Percentiles rank a stretch among this genome's conserved stretches.
Evolutionary conservation across 2,329 filamentous ascomycete genomes (phyloP).

Genomic region (Xylariaceae sp.): DNA sequence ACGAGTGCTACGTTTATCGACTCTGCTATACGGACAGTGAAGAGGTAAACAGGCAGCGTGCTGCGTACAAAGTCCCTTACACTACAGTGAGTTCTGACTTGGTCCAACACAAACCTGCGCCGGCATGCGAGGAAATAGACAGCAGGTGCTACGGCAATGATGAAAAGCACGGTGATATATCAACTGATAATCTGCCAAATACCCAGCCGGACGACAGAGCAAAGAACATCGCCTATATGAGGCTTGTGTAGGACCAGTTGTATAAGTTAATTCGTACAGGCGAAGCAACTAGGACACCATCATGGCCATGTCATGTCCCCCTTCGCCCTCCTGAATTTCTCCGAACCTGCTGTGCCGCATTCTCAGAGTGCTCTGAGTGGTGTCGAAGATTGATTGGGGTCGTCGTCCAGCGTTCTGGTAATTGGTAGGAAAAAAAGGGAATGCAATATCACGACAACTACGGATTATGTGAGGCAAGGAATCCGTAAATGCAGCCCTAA

Average conservation of each 20-base stretch:
- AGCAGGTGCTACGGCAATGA: too few relatives aligned
- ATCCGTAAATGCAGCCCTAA: not conserved
- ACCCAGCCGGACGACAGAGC: too few relatives aligned
- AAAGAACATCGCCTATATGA: not conserved
- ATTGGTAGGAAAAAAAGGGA: not conserved
- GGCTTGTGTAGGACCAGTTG: too few relatives aligned
- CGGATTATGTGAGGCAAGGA: not conserved
- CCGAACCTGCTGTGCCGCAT: not conserved
- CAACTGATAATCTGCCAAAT: too few relatives aligned
- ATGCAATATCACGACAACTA: not conserved
- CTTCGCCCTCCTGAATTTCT: not conserved
- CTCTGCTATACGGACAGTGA: not conserved
- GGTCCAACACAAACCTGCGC: not conserved
- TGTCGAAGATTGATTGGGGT: conserved; percentile 6
- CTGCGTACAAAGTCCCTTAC: not conserved
- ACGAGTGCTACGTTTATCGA: not conserved
- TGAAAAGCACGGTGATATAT: too few relatives aligned
- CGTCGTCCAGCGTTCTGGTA: not conserved
- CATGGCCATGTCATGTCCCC: not conserved
- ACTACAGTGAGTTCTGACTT: not conserved
- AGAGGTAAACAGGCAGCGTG: not conserved
- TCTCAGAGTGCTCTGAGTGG: not conserved
- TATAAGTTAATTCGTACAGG: too few relatives aligned
- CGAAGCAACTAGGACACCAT: not conserved
- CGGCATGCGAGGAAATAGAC: too few relatives aligned